Evolutionary conservation across 345 rosid species (phyloP), one percentile per base, ranked within the genome.

Genomic region (Brassica rapa): DNA sequence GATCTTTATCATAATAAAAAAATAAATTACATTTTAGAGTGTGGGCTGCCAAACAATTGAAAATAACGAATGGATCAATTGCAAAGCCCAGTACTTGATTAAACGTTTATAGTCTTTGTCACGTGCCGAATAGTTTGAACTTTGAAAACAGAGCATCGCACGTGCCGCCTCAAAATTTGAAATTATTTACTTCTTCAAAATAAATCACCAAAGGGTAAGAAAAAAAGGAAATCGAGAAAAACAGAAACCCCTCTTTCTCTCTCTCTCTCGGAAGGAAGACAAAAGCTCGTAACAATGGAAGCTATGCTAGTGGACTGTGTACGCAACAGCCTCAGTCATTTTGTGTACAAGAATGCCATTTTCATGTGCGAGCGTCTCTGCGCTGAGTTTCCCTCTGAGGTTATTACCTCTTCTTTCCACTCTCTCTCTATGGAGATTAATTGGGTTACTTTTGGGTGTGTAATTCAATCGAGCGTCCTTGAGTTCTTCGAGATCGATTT

Each of bases 351-450:
- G 32, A 96, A 96, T 85, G 92, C 98, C 80, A 87, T 90, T 76
- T 96, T 96, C 88, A 86, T 93, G 87, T 93, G 98, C 79, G 99
- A 96, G 81, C 96, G 98, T 57, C 96, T 96, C 82, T 91, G 92
- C 68, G 96, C 98, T n/a, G 99, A 96, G 88, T 96, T 90, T 78
- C 98, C 98, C 32, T 86, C 97, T 12, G 98, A 96, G 98, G 99
- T 95, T n/a, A n/a, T 30, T 43, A 11, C 35, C 53, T 30, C 5
- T 23, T 62, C 3, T 51, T 73, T 63, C 33, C 68, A 30, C 62
- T 51, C 62, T 46, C 25, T 39, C 5, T 24, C 25, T 35, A 19
- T 19, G 21, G 21, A 19, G 21, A 19, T 19, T 19, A 25, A 25
- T 2, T 25, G 27, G 27, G 27, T 1, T 25, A 25, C 27, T 25